Base-by-base conservation (phyloP, 768 basidiomycete species). In the Lentinula aciculospora region DNA sequence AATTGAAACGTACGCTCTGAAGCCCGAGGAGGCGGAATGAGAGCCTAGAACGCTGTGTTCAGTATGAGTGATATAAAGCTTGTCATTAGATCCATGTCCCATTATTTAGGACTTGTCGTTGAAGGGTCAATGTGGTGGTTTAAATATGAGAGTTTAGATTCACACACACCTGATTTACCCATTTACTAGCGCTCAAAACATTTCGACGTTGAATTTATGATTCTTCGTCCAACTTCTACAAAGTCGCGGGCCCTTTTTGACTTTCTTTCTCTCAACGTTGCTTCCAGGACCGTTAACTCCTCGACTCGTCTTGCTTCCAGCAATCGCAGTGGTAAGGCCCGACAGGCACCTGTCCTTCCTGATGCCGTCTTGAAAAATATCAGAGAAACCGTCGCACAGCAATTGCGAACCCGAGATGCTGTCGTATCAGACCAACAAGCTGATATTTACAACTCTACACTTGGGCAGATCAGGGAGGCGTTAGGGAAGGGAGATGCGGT, bases 11-110 rank as follows among this genome's bases (percentile, higher is more conserved):
- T 65, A 90, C 85, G 78, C 78, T 69, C 77, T 89, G 72, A 76
- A 84, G 13, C 92, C 92, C 28, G 78, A 79, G 9, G 89, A 90
- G 23, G 90, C 80, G 0, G 92, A 88, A 70, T 94, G 92, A 42
- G 88, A 85, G 32, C 92, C 92, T 66, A 88, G 80, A 40, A 82
- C 74, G 6, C 89, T 77, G 67, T 94, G 92, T 68, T 94, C 92
- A 23, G 89, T 85, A 67, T 94, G 91, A 3, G 92, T 94, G 67
- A 94, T 89, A 68, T 94, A 94, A 28, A 94, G 73, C 70, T 92
- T 92, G 78, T 88, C 79, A 21, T 53, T 44, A 9, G 51, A 53
- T 31, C 54, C 54, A 36, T 56, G 54, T 2, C 54, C 54, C 54
- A 56, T 56, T 15, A 36, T 6, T 15, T 21, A 17, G 29, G 7